phyloP scores from a whole-genome alignment of 1,139 yeast genomes.

The Protomyces arabidopsidicola region DNA sequence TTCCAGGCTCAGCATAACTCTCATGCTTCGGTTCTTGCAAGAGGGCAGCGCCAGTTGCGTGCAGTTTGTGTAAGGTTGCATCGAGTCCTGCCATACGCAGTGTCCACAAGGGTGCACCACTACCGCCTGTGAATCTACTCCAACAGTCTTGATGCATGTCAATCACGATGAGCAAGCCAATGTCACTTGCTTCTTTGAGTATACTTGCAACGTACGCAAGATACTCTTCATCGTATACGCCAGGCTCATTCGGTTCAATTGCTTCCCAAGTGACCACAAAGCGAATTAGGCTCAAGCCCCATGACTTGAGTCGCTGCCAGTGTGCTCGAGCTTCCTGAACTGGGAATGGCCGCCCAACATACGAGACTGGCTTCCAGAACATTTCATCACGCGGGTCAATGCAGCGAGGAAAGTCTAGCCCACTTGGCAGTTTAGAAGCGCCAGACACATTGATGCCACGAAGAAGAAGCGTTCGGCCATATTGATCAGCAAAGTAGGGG shows the following conservation, averaged over 20 bases:
- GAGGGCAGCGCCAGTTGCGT: slow-evolving; percentile 66
- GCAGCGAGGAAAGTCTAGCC: background rate
- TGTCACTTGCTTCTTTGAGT: slow-evolving; percentile 51
- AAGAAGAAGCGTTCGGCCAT: slow-evolving; percentile 11
- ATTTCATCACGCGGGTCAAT: slow-evolving; percentile 37
- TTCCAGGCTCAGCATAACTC: slow-evolving; percentile 56
- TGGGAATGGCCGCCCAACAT: slow-evolving; percentile 77
- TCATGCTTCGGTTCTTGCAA: slow-evolving; percentile 52
- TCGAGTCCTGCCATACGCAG: slow-evolving; percentile 85
- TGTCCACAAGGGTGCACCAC: slow-evolving; percentile 96
- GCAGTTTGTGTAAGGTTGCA: slow-evolving; percentile 63
- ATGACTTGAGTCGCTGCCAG: slow-evolving; percentile 60
- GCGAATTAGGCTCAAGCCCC: slow-evolving; percentile 78
- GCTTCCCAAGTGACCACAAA: slow-evolving; percentile 90
- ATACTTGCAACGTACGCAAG: slow-evolving; percentile 64
- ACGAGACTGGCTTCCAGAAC: slow-evolving; percentile 65
- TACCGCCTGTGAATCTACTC: slow-evolving; percentile 88
- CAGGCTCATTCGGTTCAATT: slow-evolving; percentile 83
- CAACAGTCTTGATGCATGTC: slow-evolving; percentile 90
- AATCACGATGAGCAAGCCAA: slow-evolving; percentile 71
- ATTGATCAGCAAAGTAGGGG: slow-evolving; percentile 15
- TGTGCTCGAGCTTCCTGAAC: slow-evolving; percentile 66
- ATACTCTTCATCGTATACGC: slow-evolving; percentile 70
- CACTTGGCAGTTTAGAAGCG: slow-evolving; percentile 11
- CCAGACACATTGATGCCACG: slow-evolving; percentile 26